Conservation (phyloP, 129 eudicot species). For the Flaveria bidentis region DNA sequence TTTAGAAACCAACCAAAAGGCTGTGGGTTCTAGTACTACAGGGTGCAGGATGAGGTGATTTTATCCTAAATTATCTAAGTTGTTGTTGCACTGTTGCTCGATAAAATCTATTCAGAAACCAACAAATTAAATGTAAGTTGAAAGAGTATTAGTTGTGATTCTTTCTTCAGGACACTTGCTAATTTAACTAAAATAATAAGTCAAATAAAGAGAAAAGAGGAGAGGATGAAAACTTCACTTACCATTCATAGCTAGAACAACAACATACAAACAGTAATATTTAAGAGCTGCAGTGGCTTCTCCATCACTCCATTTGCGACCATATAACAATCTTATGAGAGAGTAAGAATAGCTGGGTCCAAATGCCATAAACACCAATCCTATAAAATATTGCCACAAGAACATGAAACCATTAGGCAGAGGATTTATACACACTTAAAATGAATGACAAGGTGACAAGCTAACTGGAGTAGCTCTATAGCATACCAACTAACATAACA, state of each 20-base stretch:
- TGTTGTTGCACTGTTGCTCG: too few species aligned
- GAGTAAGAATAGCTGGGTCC: conserved; percentile 98
- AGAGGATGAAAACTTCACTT: conserved; percentile 13
- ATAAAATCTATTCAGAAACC: not conserved
- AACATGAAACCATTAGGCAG: conserved; percentile 16
- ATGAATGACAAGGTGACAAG: conserved; percentile 19
- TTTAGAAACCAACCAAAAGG: too few species aligned
- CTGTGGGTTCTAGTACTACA: too few species aligned
- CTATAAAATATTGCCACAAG: conserved; percentile 32
- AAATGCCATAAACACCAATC: conserved; percentile 82
- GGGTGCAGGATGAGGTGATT: too few species aligned
- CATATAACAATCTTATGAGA: conserved; percentile 82
- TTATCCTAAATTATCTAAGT: too few species aligned
- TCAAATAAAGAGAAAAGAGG: conserved; percentile 3
- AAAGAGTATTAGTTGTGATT: conserved; percentile 16
- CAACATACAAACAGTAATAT: conserved; percentile 74
- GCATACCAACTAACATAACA: conserved; percentile 71
- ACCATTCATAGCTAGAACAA: conserved; percentile 90
- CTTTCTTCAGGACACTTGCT: not conserved
- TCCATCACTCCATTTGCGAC: conserved; percentile 97
- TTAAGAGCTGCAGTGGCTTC: conserved; percentile 88
- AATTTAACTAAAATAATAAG: conserved; percentile 15
- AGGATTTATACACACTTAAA: not conserved
- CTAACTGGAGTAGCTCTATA: conserved; percentile 3
- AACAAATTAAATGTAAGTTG: not conserved